A percentile compares a stretch with the other conserved stretches of the same genome.
phyloP scores from a whole-genome alignment of 2,329 filamentous ascomycete species.

The Pseudocercospora fuligena region DNA sequence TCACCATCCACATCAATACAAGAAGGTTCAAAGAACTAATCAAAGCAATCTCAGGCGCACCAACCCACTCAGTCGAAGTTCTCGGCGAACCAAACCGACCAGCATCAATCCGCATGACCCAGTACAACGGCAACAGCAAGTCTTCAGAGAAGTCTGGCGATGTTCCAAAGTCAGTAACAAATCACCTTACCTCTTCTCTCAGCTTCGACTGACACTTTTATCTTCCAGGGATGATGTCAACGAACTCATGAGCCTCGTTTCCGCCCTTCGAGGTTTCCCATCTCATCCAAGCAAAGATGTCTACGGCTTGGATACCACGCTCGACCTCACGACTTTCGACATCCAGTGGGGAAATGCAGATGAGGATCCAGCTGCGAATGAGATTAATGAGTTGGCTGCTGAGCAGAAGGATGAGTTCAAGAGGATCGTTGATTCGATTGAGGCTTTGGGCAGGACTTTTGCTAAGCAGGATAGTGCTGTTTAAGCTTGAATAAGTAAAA shows the following conservation, averaged over 20 bases:
- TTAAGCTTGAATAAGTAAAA: slow-evolving; percentile 31
- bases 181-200: not conserved
- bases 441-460: slow-evolving; percentile 47
- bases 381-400: slow-evolving; percentile 41
- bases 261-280: slow-evolving; percentile 47
- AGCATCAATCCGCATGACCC: slow-evolving; percentile 42
- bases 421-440: slow-evolving; percentile 49
- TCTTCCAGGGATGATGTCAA: slow-evolving; percentile 46
- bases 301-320: slow-evolving; percentile 45
- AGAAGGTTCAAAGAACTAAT: not conserved
- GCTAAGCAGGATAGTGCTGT: slow-evolving; percentile 47
- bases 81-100: slow-evolving; percentile 49
- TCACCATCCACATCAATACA: not conserved
- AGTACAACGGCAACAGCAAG: slow-evolving; percentile 40
- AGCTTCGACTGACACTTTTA: slow-evolving; percentile 6
- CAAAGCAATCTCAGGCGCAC: slow-evolving; percentile 34
- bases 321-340: slow-evolving; percentile 50
- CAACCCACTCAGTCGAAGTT: slow-evolving; percentile 44
- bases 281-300: slow-evolving; percentile 45
- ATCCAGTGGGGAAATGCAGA: slow-evolving; percentile 50
- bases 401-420: slow-evolving; percentile 52
- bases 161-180: slow-evolving; percentile 39
- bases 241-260: slow-evolving; percentile 47
- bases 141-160: slow-evolving; percentile 46
- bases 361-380: slow-evolving; percentile 42